phyloP scores from a whole-genome alignment of 2,329 filamentous ascomycete genomes.

The Aspergillus sp. region DNA sequence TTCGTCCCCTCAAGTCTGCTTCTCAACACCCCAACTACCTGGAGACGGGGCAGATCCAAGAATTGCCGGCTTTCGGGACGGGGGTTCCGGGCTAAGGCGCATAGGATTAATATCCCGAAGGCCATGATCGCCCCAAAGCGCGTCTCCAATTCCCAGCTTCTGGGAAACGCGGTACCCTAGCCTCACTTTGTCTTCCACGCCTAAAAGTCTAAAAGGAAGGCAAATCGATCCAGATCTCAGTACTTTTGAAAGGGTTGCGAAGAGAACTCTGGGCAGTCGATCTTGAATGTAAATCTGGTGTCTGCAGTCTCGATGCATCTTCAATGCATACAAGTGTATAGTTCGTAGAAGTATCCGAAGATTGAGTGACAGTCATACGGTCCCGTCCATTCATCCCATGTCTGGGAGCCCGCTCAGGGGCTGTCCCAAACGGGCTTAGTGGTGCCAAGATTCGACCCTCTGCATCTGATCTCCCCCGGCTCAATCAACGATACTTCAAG shows the following conservation, averaged over 20 bases:
- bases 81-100: slow-evolving; percentile 4
- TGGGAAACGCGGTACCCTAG: not conserved
- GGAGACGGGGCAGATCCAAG: slow-evolving; percentile 3
- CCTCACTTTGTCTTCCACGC: slow-evolving; percentile 1
- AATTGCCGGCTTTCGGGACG: slow-evolving; percentile 1
- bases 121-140: slow-evolving; percentile 3
- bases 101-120: slow-evolving; percentile 3
- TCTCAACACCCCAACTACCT: not conserved
- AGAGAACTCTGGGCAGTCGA: not conserved
- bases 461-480: slow-evolving; percentile 4
- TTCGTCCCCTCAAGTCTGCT: not conserved
- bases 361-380: not conserved
- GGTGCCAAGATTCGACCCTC: not conserved
- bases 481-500: not conserved
- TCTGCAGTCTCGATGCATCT: not conserved
- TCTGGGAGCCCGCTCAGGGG: not conserved
- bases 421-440: not conserved
- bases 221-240: not conserved
- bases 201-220: not conserved
- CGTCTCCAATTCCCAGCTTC: not conserved
- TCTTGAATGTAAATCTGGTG: not conserved
- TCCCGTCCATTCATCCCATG: not conserved
- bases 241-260: not conserved
- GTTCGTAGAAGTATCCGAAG: not conserved
- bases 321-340: not conserved